Conservation (phyloP, 116 monocot species). For the Trichopus zeylanicus region DNA sequence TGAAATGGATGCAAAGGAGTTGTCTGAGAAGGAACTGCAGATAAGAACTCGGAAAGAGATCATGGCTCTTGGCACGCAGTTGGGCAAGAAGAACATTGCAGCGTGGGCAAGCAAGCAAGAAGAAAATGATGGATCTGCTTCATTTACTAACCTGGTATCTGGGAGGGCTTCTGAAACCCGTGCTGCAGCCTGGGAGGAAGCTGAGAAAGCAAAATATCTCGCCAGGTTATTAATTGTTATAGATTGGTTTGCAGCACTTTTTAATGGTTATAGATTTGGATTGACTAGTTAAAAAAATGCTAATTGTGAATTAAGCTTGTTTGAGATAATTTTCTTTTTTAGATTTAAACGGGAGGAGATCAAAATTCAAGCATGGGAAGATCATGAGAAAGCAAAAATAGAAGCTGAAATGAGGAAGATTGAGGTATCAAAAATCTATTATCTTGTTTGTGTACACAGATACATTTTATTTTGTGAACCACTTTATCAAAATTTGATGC, state of each 20-base stretch:
- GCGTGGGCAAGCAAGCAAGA: constrained; percentile 75
- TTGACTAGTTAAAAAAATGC: no score
- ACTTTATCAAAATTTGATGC: neutral
- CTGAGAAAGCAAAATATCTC: constrained; percentile 75
- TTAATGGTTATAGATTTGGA: neutral
- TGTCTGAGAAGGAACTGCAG: constrained; percentile 51
- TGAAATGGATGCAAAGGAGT: constrained; percentile 15
- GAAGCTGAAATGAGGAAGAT: constrained; percentile 72
- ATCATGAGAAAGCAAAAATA: constrained; percentile 65
- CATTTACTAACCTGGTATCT: constrained; percentile 18
- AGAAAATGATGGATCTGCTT: constrained; percentile 19
- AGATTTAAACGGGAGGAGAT: constrained; percentile 62
- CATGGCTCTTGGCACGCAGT: constrained; percentile 67
- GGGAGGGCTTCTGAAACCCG: constrained; percentile 43
- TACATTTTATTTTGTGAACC: neutral
- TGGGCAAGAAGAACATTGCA: constrained; percentile 75
- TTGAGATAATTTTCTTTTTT: neutral
- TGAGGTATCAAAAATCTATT: constrained; percentile 29
- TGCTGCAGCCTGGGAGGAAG: constrained; percentile 88
- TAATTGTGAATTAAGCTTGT: neutral
- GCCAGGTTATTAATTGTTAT: constrained; percentile 42
- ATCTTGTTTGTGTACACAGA: no score
- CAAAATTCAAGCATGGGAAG: constrained; percentile 78
- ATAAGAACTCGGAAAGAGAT: constrained; percentile 73
- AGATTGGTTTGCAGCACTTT: neutral